phyloP scores from a whole-genome alignment of 345 rosid species.

The Pistacia integerrima region DNA sequence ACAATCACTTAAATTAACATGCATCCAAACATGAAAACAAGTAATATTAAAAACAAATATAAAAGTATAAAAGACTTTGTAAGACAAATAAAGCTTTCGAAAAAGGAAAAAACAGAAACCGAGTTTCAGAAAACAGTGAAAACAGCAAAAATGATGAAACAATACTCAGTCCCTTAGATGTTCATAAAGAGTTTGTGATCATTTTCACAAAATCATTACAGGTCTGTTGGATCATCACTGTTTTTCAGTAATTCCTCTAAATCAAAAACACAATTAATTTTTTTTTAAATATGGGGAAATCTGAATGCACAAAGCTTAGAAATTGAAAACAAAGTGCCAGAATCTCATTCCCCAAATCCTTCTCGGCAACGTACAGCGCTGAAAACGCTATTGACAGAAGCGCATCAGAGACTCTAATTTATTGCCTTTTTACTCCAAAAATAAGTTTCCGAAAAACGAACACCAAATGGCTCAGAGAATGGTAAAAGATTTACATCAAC shows the following conservation, averaged over 20 bases:
- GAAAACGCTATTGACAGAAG: slow-evolving; percentile 40
- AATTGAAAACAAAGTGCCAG: slow-evolving; percentile 29
- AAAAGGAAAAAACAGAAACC: too few relatives aligned
- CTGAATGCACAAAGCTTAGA: slow-evolving; percentile 50
- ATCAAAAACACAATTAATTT: too few relatives aligned
- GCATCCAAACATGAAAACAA: too few relatives aligned
- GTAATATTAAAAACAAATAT: too few relatives aligned
- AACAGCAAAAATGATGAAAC: neutral
- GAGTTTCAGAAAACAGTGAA: too few relatives aligned
- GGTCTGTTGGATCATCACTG: slow-evolving; percentile 14
- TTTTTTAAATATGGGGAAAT: slow-evolving; percentile 31
- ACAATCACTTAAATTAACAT: too few relatives aligned
- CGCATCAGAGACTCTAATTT: slow-evolving; percentile 79
- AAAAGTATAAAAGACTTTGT: too few relatives aligned
- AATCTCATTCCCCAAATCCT: slow-evolving; percentile 42
- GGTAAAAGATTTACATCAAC: slow-evolving; percentile 29
- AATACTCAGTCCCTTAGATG: slow-evolving; percentile 12
- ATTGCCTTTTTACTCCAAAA: slow-evolving; percentile 37
- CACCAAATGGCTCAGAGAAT: slow-evolving; percentile 27
- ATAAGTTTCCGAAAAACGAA: neutral
- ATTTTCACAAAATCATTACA: slow-evolving; percentile 7
- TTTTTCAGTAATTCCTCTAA: neutral
- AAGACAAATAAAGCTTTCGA: too few relatives aligned
- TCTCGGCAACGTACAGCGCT: slow-evolving; percentile 86
- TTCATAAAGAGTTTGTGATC: neutral